Conservation (phyloP, 164 flowering plant species). For the Aristolochia fimbriata region DNA sequence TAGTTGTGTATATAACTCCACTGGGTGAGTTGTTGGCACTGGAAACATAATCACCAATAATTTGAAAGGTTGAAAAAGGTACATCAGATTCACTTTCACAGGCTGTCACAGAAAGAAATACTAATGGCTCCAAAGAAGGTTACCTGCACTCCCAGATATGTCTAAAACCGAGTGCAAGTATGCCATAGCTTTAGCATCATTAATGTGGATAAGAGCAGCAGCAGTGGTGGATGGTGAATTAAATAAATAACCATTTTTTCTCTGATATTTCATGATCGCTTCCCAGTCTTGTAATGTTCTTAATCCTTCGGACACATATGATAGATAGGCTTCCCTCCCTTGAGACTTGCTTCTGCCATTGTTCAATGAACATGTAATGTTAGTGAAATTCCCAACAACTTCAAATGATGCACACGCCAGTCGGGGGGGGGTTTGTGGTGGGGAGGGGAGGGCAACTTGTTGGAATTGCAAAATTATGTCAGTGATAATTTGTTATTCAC, state of each 20-base stretch:
- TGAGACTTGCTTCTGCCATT: constrained; percentile 20
- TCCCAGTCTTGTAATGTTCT: constrained; percentile 56
- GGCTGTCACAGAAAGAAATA: too few relatives aligned
- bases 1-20: constrained; percentile 47
- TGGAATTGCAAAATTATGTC: too few relatives aligned
- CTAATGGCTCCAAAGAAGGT: not conserved
- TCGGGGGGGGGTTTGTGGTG: too few relatives aligned
- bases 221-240: constrained; percentile 92
- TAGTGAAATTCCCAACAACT: not conserved
- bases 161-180: constrained; percentile 51
- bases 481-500: too few relatives aligned
- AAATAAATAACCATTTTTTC: constrained; percentile 81
- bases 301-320: constrained; percentile 76
- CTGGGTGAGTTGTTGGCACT: constrained; percentile 82
- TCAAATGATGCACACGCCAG: not conserved
- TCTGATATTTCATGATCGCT: constrained; percentile 62
- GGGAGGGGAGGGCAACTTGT: too few relatives aligned
- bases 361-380: not conserved
- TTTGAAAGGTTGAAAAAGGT: too few relatives aligned
- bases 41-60: constrained; percentile 8
- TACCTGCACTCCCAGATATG: constrained; percentile 64
- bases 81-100: too few relatives aligned
- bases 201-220: constrained; percentile 44
- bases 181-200: constrained; percentile 40
- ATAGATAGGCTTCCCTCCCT: constrained; percentile 44